phyloP scores from a whole-genome alignment of 1,139 yeast species.

The Arxiozyma heterogenica region DNA sequence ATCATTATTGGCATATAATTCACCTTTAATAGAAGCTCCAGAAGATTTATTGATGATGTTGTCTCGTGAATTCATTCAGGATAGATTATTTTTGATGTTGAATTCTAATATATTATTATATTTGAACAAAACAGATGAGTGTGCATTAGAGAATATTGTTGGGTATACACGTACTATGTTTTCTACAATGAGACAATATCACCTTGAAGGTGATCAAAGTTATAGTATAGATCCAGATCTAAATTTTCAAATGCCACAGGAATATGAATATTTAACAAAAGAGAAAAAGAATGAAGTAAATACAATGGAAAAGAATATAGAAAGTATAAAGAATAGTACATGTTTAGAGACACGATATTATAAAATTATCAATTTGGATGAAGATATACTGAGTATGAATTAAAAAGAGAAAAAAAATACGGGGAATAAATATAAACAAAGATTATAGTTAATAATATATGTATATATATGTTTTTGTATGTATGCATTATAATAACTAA shows the following conservation, averaged over 20 bases:
- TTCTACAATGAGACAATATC: slow-evolving; percentile 10
- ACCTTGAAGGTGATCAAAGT: neutral
- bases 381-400: slow-evolving; percentile 21
- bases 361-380: slow-evolving; percentile 26
- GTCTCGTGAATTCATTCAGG: slow-evolving; percentile 24
- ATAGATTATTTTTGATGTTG: slow-evolving; percentile 25
- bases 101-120: slow-evolving; percentile 21
- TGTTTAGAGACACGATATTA: slow-evolving; percentile 19
- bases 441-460: neutral
- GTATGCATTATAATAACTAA: slow-evolving; percentile 5
- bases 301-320: slow-evolving; percentile 6
- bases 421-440: neutral
- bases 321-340: neutral
- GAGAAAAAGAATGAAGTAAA: neutral
- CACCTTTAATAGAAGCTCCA: slow-evolving; percentile 34
- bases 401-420: neutral
- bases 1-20: slow-evolving; percentile 44
- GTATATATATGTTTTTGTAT: neutral
- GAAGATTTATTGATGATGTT: slow-evolving; percentile 22
- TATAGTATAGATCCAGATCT: neutral
- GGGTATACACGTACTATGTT: slow-evolving; percentile 29
- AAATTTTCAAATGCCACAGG: neutral
- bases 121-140: slow-evolving; percentile 23
- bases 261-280: neutral
- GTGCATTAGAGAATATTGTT: slow-evolving; percentile 24